A percentile compares a stretch with the other conserved stretches of the same genome.
Evolutionary conservation across 805 yeast species (phyloP).

Genomic region (Suhomyces vadensis): DNA sequence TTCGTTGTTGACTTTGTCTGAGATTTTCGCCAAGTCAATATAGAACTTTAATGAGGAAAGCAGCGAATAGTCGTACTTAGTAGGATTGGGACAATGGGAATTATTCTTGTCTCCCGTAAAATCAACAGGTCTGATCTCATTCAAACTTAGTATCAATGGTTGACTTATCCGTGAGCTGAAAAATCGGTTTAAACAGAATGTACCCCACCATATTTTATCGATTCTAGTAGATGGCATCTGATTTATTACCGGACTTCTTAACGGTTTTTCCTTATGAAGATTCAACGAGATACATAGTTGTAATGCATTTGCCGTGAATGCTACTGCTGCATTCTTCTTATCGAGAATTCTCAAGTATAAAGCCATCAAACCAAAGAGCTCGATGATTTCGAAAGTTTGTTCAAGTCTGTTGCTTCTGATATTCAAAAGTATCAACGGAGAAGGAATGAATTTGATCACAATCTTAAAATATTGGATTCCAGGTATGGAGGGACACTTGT

Average conservation of each 20-base stretch:
- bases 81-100: not conserved
- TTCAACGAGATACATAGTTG: conserved; percentile 29
- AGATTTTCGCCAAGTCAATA: conserved; percentile 26
- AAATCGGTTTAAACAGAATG: conserved; percentile 28
- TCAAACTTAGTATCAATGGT: conserved; percentile 21
- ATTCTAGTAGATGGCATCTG: conserved; percentile 6
- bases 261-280: conserved; percentile 20
- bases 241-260: conserved; percentile 11
- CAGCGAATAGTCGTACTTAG: conserved; percentile 3
- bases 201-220: conserved; percentile 26
- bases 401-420: conserved; percentile 13
- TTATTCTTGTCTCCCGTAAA: not conserved
- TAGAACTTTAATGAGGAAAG: conserved; percentile 16
- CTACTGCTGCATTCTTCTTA: conserved; percentile 27
- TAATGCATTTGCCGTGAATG: conserved; percentile 24
- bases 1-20: conserved; percentile 24
- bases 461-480: conserved; percentile 23
- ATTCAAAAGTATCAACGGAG: conserved; percentile 17
- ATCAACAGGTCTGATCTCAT: conserved; percentile 18
- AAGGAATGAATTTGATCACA: conserved; percentile 22
- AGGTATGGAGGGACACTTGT: conserved; percentile 14
- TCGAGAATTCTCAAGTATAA: conserved; percentile 26
- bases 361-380: conserved; percentile 24
- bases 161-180: conserved; percentile 26
- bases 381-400: conserved; percentile 23